Evolutionary conservation across 441 rosid genomes (phyloP), one percentile per base, ranked within the genome.

Genomic region (Bruguiera hainesii): DNA sequence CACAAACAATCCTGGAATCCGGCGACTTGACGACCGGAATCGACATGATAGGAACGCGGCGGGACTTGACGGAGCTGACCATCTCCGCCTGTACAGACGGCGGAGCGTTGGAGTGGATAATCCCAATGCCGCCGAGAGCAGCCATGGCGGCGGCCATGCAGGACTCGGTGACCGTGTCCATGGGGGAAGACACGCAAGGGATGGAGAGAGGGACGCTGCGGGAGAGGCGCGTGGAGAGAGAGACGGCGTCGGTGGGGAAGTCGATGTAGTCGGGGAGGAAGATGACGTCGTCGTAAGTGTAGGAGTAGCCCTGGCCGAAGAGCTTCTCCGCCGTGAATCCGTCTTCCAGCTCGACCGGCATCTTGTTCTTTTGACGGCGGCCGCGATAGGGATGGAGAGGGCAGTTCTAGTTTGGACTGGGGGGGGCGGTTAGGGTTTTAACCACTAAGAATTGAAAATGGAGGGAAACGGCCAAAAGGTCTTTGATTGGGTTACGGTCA

Each of bases 151-250:
- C 76, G 23, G 97, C 97, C 97, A 89, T 91, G 78, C 82, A 74
- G 13, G 97, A 81, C 75, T 91, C 98, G 0, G 96, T 85, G 5
- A 94, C 98, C 7, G 98, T 94, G 78, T 94, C 98, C 98, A 94
- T 91, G 0, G 97, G 98, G 10, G 97, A 94, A 63, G 98, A 82
- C 30, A 94, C 97, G 68, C 92, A 94, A 1, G 98, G 98, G 73
- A 84, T 76, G 6, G 93, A 82, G 71, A 94, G 97, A 7, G 84
- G 68, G 49, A 94, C 66, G 69, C 88, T 90, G 73, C 89, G 84
- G 56, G 90, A 82, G 69, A 91, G 89, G 8, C 69, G 78, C 53
- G 97, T 88, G 73, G 90, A 79, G 39, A 93, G 79, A 0, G 87
- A 84, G 60, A 93, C 96, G 50, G 85, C 86, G 61, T 93, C 93